Percentiles rank a stretch among this genome's conserved stretches.
Evolutionary conservation across 2,329 filamentous ascomycete genomes (phyloP).

Genomic region (Ophiostoma quercus): DNA sequence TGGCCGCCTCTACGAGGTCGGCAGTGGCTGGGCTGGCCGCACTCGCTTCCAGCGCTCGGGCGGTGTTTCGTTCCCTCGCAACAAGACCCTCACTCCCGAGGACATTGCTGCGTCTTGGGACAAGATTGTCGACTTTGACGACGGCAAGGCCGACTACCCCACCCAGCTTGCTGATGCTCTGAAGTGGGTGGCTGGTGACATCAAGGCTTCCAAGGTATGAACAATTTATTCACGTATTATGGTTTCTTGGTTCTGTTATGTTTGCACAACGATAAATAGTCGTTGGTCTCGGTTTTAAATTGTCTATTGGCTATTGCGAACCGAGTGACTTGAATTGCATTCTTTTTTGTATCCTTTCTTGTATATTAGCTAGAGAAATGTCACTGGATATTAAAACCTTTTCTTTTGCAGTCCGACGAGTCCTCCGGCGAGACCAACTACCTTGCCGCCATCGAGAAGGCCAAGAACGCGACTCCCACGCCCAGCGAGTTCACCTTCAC

Average conservation of each 20-base stretch:
- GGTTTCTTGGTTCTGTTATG: neutral
- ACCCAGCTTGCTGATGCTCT: constrained; percentile 70
- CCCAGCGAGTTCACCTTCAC: constrained; percentile 77
- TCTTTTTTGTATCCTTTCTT: constrained; percentile 19
- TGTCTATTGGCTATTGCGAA: neutral
- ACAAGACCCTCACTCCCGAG: constrained; percentile 78
- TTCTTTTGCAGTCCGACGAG: constrained; percentile 23
- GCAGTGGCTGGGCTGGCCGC: constrained; percentile 84
- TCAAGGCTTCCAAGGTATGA: constrained; percentile 51
- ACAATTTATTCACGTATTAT: constrained; percentile 5
- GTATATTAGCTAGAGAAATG: constrained; percentile 24
- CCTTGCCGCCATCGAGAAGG: constrained; percentile 68
- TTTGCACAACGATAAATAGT: constrained; percentile 3
- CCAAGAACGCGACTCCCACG: constrained; percentile 62
- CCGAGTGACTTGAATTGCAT: neutral
- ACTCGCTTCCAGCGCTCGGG: constrained; percentile 93
- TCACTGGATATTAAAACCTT: constrained; percentile 28
- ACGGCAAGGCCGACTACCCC: constrained; percentile 81
- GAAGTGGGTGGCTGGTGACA: constrained; percentile 71
- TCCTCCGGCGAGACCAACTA: constrained; percentile 46
- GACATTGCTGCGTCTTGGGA: constrained; percentile 70
- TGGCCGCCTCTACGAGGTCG: constrained; percentile 87
- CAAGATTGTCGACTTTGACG: constrained; percentile 79
- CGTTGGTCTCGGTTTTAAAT: neutral
- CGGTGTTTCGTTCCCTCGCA: constrained; percentile 85